Evolutionary conservation across 2,329 filamentous ascomycete genomes (phyloP), one percentile per base, ranked within the genome.

Genomic region (Penicillium concentricum): DNA sequence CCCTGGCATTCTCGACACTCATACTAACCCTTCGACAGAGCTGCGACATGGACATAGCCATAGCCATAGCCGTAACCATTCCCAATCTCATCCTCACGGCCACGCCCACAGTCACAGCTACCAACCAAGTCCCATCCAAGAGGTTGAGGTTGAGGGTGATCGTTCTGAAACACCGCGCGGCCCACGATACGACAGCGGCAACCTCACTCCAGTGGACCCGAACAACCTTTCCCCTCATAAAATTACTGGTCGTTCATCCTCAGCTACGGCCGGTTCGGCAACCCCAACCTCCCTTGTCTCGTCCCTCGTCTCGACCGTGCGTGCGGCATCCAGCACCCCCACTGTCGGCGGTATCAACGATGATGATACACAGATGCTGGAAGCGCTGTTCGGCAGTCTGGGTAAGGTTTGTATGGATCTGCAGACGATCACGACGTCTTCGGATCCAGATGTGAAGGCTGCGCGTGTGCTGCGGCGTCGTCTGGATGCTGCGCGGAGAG

Each of bases 401-500:
- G 76, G 77, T 1, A 72, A 75, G 51, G 80, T 84, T 5, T 83
- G 81, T 53, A 71, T 74, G 37, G 76, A 78, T 55, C 68, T 85
- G 58, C 82, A 84, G 66, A 66, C 69, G 26, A 74, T 71, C 34
- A 75, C 73, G 5, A 69, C 30, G 65, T 88, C 60, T 78, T 82
- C 56, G 79, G 88, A 74, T 74, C 79, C 50, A 78, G 83, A 61
- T 75, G 76, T 61, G 75, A 82, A 56, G 80, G 81, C 64, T 75
- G 84, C 59, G 84, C 90, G 63, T 53, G 79, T 87, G 57, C 86
- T 89, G 72, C 81, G 91, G 58, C 79, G 88, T 61, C 82, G 89
- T 63, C 81, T 96, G 49, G 90, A 95, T 63, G 84, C 86, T 51
- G 92, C 91, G 5, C 85, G 87, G 58, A 81, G 84, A 51, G 82